These are phyloP conservation scores for Cytidiella melzeri DNA, from an alignment of 768 basidiomycete genomes.

Conservation along the genomic window DNA sequence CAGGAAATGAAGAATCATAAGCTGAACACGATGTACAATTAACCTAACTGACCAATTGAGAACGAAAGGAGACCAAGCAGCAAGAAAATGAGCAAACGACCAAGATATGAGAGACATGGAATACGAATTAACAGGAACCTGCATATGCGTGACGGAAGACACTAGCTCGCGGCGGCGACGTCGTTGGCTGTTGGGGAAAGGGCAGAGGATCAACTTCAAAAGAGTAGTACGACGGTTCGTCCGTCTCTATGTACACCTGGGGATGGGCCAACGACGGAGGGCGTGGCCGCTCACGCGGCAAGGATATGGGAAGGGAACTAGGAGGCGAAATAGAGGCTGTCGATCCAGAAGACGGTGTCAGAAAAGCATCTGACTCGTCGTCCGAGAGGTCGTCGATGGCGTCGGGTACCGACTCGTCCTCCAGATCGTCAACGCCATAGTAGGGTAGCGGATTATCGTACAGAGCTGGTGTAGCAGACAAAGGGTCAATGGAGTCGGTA, in stretches of 20 bases:
- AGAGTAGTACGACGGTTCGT: constrained; percentile 55
- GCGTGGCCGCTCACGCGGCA: constrained; percentile 44
- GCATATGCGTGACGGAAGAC: constrained; percentile 37
- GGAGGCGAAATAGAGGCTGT: constrained; percentile 46
- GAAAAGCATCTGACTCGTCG: constrained; percentile 72
- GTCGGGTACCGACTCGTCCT: constrained; percentile 68
- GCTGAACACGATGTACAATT: constrained; percentile 11
- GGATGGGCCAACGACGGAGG: constrained; percentile 31
- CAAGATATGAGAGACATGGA: constrained; percentile 12
- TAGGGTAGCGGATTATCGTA: constrained; percentile 59
- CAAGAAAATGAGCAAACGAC: constrained; percentile 2
- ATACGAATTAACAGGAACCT: constrained; percentile 47
- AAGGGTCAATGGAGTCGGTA: constrained; percentile 32
- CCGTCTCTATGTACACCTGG: constrained; percentile 57
- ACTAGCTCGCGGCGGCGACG: constrained; percentile 27
- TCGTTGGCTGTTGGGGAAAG: constrained; percentile 44
- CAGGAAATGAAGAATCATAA: neutral
- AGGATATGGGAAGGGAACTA: constrained; percentile 45
- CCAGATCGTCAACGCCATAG: constrained; percentile 54
- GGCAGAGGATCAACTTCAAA: constrained; percentile 71
- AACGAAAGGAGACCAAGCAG: constrained; percentile 2
- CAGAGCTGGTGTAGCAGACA: constrained; percentile 20
- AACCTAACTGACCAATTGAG: constrained; percentile 3
- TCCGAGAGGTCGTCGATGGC: constrained; percentile 82
- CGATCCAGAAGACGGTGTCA: constrained; percentile 59